Base-by-base conservation (phyloP, 805 yeast genomes). In the Yarrowia sp. region DNA sequence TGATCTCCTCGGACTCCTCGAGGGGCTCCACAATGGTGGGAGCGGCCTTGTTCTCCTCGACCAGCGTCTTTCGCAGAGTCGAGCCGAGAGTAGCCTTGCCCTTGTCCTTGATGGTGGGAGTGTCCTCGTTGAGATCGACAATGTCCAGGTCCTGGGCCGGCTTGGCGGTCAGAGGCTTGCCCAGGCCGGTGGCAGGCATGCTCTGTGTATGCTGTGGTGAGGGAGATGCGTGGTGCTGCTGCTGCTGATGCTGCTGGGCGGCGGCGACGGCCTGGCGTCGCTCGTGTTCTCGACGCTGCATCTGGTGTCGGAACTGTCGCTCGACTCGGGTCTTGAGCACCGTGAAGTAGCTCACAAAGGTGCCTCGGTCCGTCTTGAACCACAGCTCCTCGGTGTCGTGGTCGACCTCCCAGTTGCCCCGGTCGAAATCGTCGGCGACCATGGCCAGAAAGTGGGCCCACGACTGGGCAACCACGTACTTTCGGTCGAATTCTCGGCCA, bases 401-500 rank as follows among this genome's bases (percentile, higher is more conserved):
- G 73, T 87, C 87, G 67, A 94, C 82, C 49, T 83, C 85, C 85
- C 90, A 91, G 76, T 89, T 89, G 11, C 97, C 97, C 65, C 82
- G 84, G 76, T 93, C 97, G 69, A 94, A 81, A 77, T 94, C 98
- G 72, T 92, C 91, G 36, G 93, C 97, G 76, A 92, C 88, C 65
- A 85, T 84, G 68, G 92, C 81, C 67, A 94, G 79, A 77, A 95
- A 95, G 74, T 90, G 95, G 16, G 97, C 97, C 89, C 97, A 94
- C 69, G 89, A 89, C 64, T 87, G 86, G 19, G 98, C 96, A 68
- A 95, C 82, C 46, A 90, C 93, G 78, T 85, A 92, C 77, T 94
- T 94, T 46, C 90, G 86, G 80, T 94, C 98, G 76, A 88, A 94
- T 72, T 94, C 98, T 75, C 98, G 87, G 48, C 99, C 99, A 78